A percentile compares a stretch with the other conserved stretches of the same genome.
phyloP scores from a whole-genome alignment of 331 rosid species.

The Malus hybrid region DNA sequence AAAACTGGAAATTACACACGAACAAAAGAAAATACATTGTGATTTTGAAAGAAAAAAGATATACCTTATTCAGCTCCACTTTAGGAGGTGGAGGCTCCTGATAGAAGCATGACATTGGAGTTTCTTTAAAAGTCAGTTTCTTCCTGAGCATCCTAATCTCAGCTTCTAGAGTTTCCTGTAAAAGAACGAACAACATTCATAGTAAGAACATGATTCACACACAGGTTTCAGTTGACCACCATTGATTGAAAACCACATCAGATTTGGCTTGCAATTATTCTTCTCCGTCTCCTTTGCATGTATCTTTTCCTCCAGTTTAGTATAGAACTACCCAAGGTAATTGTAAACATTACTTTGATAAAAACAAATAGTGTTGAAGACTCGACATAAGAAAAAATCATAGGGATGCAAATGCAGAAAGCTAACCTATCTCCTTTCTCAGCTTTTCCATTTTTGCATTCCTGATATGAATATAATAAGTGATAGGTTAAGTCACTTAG shows the following conservation, averaged over 20 bases:
- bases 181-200: constrained; percentile 13
- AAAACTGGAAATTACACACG: background rate
- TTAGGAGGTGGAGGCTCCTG: constrained; percentile 19
- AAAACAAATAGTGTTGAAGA: background rate
- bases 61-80: constrained; percentile 85
- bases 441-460: constrained; percentile 49
- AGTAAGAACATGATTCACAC: constrained; percentile 4
- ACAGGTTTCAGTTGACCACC: background rate
- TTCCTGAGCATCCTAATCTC: constrained; percentile 86
- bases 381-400: background rate
- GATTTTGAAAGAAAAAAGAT: background rate
- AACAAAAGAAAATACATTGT: too few relatives aligned
- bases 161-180: constrained; percentile 91
- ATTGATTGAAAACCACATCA: constrained; percentile 49
- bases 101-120: constrained; percentile 25
- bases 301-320: constrained; percentile 93
- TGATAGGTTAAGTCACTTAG: too few relatives aligned
- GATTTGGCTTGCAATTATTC: constrained; percentile 81
- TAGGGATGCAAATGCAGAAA: constrained; percentile 5
- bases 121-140: constrained; percentile 80
- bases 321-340: constrained; percentile 65
- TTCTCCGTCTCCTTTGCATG: constrained; percentile 88
- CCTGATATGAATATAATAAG: too few relatives aligned
- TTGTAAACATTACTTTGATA: background rate
- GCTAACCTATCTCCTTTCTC: constrained; percentile 75